A percentile compares a stretch with the other conserved stretches of the same genome.
Evolutionary conservation across 2,329 filamentous ascomycete species (phyloP).

Genomic region (Aspergillus ruber): DNA sequence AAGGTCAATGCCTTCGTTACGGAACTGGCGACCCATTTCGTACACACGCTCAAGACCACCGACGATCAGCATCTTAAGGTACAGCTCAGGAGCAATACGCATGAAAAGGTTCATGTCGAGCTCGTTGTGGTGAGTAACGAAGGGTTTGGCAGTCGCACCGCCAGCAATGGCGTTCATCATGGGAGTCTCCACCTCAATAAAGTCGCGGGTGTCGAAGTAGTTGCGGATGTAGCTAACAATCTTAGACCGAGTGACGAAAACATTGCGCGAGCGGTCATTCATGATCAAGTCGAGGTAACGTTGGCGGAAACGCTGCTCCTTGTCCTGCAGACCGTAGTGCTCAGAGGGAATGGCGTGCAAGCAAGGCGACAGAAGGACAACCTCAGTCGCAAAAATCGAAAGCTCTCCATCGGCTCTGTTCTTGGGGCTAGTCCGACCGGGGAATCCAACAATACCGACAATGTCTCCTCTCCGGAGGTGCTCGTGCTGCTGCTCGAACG

Average conservation of each 20-base stretch:
- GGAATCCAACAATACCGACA: conserved; percentile 78
- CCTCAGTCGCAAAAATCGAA: conserved; percentile 83
- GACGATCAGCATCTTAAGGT: conserved; percentile 93
- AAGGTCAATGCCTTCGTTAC: conserved; percentile 84
- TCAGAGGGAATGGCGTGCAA: conserved; percentile 79
- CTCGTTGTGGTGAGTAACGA: conserved; percentile 94
- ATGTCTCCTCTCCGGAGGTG: conserved; percentile 86
- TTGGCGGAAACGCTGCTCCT: conserved; percentile 88
- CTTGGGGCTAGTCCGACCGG: conserved; percentile 82
- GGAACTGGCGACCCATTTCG: conserved; percentile 90
- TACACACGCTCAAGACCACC: conserved; percentile 93
- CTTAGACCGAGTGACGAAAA: conserved; percentile 78
- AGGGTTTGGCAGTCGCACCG: conserved; percentile 90
- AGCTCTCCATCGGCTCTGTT: conserved; percentile 84
- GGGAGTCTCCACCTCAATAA: conserved; percentile 91
- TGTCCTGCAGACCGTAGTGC: conserved; percentile 91
- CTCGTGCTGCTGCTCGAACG: conserved; percentile 85
- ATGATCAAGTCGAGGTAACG: conserved; percentile 94
- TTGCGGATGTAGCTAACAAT: conserved; percentile 82
- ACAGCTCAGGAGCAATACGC: conserved; percentile 89
- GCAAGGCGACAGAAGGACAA: conserved; percentile 82
- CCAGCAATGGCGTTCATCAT: conserved; percentile 97
- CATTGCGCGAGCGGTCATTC: conserved; percentile 79
- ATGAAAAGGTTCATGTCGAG: conserved; percentile 91
- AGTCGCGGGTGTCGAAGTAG: conserved; percentile 82